Percentiles rank a stretch among this genome's conserved stretches.
phyloP scores from a whole-genome alignment of 345 rosid genomes.

The Linum usitatissimum region DNA sequence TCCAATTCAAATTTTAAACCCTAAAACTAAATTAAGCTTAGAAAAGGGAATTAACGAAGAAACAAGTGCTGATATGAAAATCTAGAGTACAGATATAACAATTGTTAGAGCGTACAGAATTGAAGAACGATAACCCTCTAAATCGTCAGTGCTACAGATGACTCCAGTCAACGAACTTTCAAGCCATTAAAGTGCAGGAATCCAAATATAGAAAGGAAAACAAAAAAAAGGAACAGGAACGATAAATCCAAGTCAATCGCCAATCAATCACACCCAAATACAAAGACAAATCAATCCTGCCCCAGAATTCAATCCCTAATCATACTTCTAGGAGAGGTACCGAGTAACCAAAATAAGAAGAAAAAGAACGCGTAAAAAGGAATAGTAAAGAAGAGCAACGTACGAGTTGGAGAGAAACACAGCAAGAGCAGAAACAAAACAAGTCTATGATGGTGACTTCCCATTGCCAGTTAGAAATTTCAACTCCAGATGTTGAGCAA shows the following conservation, averaged over 20 bases:
- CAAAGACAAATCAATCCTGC: slow-evolving; percentile 1
- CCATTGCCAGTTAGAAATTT: slow-evolving; percentile 24
- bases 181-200: not conserved
- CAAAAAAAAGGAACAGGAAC: not conserved
- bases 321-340: slow-evolving; percentile 8
- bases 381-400: slow-evolving; percentile 22
- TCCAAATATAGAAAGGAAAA: no score
- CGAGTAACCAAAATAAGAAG: not conserved
- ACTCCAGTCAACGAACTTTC: slow-evolving; percentile 10
- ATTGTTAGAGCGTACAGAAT: no score
- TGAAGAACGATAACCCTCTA: no score
- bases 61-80: no score
- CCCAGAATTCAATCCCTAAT: slow-evolving; percentile 10
- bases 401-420: slow-evolving; percentile 45
- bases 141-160: not conserved
- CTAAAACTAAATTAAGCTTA: no score
- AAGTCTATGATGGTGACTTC: slow-evolving; percentile 13
- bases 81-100: no score
- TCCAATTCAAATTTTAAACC: no score
- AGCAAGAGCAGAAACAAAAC: slow-evolving; percentile 27
- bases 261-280: slow-evolving; percentile 7
- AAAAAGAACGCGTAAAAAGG: not conserved
- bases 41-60: no score
- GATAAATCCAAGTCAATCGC: slow-evolving; percentile 1
- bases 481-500: slow-evolving; percentile 6